Evolutionary conservation across 768 basidiomycete genomes (phyloP).

Genomic region (Suillus luteus): DNA sequence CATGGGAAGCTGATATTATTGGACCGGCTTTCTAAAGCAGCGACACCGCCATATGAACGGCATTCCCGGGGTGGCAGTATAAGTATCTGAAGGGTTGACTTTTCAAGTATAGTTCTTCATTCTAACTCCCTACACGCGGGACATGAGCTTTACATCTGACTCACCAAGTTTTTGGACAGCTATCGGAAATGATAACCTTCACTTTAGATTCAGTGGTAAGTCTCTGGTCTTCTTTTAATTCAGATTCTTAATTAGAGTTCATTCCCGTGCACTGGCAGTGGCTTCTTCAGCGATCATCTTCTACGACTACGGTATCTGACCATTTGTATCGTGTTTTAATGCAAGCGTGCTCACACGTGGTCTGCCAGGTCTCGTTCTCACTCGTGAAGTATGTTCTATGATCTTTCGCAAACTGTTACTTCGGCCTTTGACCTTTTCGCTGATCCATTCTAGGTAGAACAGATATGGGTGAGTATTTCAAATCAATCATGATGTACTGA

Average conservation of each 20-base stretch:
- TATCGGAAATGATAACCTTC: background rate
- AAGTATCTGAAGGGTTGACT: background rate
- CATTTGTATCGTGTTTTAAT: background rate
- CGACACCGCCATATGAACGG: background rate
- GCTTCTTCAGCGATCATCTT: slow-evolving; percentile 4
- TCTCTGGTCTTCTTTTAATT: background rate
- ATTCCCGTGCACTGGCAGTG: background rate
- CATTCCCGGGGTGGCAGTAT: background rate
- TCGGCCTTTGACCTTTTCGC: background rate
- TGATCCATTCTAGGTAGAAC: background rate
- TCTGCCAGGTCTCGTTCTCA: background rate
- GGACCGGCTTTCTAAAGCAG: background rate
- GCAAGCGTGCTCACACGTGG: background rate
- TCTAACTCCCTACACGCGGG: background rate
- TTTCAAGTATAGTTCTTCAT: background rate
- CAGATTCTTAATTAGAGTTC: background rate
- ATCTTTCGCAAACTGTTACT: background rate
- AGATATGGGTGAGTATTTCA: background rate
- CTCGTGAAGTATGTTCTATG: background rate
- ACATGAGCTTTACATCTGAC: background rate
- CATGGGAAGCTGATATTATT: background rate
- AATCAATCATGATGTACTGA: background rate
- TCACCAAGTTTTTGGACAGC: background rate
- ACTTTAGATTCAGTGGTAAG: background rate
- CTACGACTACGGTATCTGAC: slow-evolving; percentile 3